A percentile compares a stretch with the other conserved stretches of the same genome.
phyloP scores from a whole-genome alignment of 306 rosid genomes.

The Clitoria ternatea region DNA sequence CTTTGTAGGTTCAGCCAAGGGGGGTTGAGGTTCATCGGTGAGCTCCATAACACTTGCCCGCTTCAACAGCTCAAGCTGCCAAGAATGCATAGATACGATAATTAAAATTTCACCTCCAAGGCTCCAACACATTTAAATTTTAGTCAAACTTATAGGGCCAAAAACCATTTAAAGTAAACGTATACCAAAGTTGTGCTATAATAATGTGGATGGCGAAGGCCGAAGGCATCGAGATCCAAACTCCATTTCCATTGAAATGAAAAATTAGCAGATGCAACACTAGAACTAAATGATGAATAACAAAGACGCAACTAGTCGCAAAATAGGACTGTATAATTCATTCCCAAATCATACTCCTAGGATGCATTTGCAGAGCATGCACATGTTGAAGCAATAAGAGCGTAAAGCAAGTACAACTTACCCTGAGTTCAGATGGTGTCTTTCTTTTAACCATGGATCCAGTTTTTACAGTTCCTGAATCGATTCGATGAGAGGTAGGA shows the following conservation, averaged over 20 bases:
- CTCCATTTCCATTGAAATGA: neutral
- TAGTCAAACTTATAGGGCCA: too few species aligned
- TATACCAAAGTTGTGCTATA: too few species aligned
- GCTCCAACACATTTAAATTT: neutral
- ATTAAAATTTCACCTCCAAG: neutral
- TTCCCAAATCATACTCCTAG: neutral
- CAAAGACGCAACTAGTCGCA: neutral
- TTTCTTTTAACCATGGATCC: constrained; percentile 54
- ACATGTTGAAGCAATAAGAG: neutral
- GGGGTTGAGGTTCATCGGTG: constrained; percentile 21
- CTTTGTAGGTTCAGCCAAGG: constrained; percentile 18
- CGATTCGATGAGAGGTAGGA: constrained; percentile 44
- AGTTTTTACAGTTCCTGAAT: constrained; percentile 42
- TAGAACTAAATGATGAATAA: neutral
- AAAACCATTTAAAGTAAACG: too few species aligned
- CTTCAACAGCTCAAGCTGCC: constrained; percentile 46
- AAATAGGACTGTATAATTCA: neutral
- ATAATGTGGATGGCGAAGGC: neutral
- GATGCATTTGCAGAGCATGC: neutral
- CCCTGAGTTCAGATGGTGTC: constrained; percentile 78
- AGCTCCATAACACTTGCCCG: constrained; percentile 21
- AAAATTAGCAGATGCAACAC: neutral
- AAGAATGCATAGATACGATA: neutral
- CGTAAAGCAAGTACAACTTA: neutral
- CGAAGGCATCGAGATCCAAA: neutral